Percentiles rank a stretch among this genome's conserved stretches.
These are phyloP conservation scores for Penicillium canescens DNA, from an alignment of 495 filamentous ascomycete genomes.

Conservation along the genomic window DNA sequence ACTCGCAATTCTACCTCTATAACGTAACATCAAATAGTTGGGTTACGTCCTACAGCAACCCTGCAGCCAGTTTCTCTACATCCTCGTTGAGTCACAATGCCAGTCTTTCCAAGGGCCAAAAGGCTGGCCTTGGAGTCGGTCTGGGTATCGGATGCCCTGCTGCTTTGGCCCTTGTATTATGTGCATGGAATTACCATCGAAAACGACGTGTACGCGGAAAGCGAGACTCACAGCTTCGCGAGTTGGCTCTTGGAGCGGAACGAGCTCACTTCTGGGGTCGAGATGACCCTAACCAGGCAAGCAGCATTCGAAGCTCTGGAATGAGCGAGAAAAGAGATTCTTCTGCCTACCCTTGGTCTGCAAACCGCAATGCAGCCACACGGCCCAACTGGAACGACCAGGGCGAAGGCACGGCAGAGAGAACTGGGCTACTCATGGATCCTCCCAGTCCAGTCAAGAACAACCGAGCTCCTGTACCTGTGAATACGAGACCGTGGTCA, in stretches of 20 bases:
- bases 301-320: constrained; percentile 36
- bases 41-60: constrained; percentile 67
- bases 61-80: constrained; percentile 19
- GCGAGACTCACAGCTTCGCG: constrained; percentile 54
- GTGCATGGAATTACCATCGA: constrained; percentile 60
- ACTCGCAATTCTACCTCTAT: constrained; percentile 63
- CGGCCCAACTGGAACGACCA: constrained; percentile 30
- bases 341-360: constrained; percentile 38
- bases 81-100: neutral
- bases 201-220: constrained; percentile 45
- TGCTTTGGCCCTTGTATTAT: constrained; percentile 46
- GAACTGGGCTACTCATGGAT: constrained; percentile 56
- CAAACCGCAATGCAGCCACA: constrained; percentile 28
- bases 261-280: constrained; percentile 43
- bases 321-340: constrained; percentile 25
- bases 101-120: constrained; percentile 42
- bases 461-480: constrained; percentile 23
- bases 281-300: constrained; percentile 35
- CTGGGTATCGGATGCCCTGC: constrained; percentile 66
- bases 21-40: constrained; percentile 76
- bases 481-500: constrained; percentile 23
- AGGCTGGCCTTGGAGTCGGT: constrained; percentile 72
- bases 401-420: constrained; percentile 43
- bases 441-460: constrained; percentile 55
- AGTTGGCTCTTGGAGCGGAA: constrained; percentile 52